Evolutionary conservation across 208 protist species (phyloP).

Genomic region (Novymonas esmeraldas): DNA sequence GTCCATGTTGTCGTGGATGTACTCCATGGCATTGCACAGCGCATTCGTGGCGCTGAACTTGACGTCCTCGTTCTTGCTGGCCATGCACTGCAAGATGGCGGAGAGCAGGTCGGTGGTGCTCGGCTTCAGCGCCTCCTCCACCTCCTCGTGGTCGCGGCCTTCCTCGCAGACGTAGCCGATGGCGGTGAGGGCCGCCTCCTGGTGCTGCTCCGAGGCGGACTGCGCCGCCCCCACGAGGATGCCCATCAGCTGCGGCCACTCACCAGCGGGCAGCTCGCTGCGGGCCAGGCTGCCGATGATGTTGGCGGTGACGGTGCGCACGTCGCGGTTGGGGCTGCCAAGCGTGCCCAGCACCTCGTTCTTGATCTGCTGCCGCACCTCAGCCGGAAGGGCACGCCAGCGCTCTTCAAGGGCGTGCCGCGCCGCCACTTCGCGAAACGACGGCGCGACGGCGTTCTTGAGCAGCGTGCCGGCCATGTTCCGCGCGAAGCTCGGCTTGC

Average conservation of each 20-base stretch:
- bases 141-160: slow-evolving; percentile 69
- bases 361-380: slow-evolving; percentile 72
- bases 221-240: slow-evolving; percentile 78
- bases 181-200: slow-evolving; percentile 94
- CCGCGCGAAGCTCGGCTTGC: slow-evolving; percentile 79
- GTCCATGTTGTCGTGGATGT: slow-evolving; percentile 95
- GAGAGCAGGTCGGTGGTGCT: slow-evolving; percentile 90
- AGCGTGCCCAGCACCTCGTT: slow-evolving; percentile 82
- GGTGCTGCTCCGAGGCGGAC: slow-evolving; percentile 61
- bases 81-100: slow-evolving; percentile 92
- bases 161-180: slow-evolving; percentile 98
- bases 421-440: slow-evolving; percentile 74
- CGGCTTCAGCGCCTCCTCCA: slow-evolving; percentile 66
- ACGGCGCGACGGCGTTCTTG: slow-evolving; percentile 95
- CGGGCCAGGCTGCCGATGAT: slow-evolving; percentile 95
- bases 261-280: slow-evolving; percentile 94
- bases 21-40: slow-evolving; percentile 96
- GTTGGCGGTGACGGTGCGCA: slow-evolving; percentile 93
- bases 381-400: slow-evolving; percentile 64
- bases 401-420: slow-evolving; percentile 63
- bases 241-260: slow-evolving; percentile 94
- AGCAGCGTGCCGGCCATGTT: slow-evolving; percentile 94
- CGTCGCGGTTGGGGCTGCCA: slow-evolving; percentile 67
- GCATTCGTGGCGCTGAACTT: slow-evolving; percentile 92
- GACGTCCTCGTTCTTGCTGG: slow-evolving; percentile 74